A percentile compares a stretch with the other conserved stretches of the same genome.
Conservation (phyloP, 805 yeast species). For the Osmozyma mogii region DNA sequence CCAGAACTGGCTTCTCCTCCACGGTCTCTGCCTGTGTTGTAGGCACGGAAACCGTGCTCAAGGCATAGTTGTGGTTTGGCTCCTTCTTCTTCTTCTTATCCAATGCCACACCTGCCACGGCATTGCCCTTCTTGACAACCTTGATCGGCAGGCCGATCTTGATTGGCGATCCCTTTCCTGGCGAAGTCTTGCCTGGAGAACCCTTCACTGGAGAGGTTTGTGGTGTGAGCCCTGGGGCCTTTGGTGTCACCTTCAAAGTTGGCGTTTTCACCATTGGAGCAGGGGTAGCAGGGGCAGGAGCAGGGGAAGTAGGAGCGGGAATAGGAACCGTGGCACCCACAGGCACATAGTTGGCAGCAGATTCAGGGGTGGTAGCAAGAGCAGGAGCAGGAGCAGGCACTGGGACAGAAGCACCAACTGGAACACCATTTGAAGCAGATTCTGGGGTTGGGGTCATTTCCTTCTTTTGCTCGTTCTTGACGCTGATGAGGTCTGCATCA, state of each 20-base stretch:
- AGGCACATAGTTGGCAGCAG: no score
- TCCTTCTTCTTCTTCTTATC: constrained; percentile 6
- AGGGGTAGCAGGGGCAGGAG: no score
- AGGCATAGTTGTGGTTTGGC: constrained; percentile 8
- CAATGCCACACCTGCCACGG: constrained; percentile 19
- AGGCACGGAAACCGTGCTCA: constrained; percentile 29
- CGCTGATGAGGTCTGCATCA: constrained; percentile 20
- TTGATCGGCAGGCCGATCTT: constrained; percentile 34
- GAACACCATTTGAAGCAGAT: neutral
- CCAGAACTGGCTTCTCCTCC: neutral
- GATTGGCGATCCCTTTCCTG: constrained; percentile 16
- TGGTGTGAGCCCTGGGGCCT: neutral
- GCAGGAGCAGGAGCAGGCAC: no score
- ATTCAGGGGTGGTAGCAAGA: no score
- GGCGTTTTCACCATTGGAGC: no score
- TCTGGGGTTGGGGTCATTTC: neutral
- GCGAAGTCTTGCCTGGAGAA: neutral
- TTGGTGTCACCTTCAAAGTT: no score
- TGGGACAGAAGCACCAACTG: no score
- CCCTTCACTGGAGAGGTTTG: neutral
- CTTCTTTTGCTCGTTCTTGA: constrained; percentile 4
- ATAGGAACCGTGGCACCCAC: no score
- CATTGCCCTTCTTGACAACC: constrained; percentile 21
- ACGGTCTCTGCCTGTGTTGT: constrained; percentile 8
- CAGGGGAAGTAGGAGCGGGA: no score